Evolutionary conservation across 1,284 basidiomycete genomes (phyloP).

Genomic region (Phellinidium pouzarii): DNA sequence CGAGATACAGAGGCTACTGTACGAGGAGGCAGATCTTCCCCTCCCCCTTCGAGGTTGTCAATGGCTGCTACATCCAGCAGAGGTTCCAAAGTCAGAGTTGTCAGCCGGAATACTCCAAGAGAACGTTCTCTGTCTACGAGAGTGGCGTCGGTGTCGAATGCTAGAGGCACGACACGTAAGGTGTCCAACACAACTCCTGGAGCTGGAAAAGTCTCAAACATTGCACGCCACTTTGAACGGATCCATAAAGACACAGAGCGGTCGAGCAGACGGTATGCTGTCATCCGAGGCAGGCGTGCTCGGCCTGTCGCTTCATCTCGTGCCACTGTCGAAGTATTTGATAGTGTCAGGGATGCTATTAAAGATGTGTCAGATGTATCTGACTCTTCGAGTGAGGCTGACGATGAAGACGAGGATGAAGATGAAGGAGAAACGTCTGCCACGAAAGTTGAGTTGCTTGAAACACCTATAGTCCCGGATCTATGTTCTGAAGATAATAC

Average conservation of each 20-base stretch:
- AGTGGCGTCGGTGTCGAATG: conserved; percentile 32
- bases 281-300: conserved; percentile 84
- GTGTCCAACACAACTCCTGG: conserved; percentile 32
- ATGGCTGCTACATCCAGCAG: conserved; percentile 24
- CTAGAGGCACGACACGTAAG: conserved; percentile 49
- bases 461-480: background rate
- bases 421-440: conserved; percentile 31
- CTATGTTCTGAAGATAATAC: background rate
- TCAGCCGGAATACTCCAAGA: conserved; percentile 26
- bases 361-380: conserved; percentile 78
- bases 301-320: conserved; percentile 87
- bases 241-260: conserved; percentile 63
- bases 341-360: conserved; percentile 90
- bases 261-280: conserved; percentile 60
- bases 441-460: background rate
- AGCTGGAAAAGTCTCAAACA: conserved; percentile 65
- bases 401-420: conserved; percentile 80
- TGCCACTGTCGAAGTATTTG: conserved; percentile 86
- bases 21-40: conserved; percentile 38
- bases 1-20: conserved; percentile 31
- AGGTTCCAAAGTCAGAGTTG: conserved; percentile 4
- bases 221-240: conserved; percentile 73
- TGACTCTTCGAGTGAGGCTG: conserved; percentile 77
- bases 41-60: conserved; percentile 28
- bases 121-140: conserved; percentile 43